A percentile compares a stretch with the other conserved stretches of the same genome.
Conservation (phyloP, 805 yeast genomes). For the Candida chauliodis region DNA sequence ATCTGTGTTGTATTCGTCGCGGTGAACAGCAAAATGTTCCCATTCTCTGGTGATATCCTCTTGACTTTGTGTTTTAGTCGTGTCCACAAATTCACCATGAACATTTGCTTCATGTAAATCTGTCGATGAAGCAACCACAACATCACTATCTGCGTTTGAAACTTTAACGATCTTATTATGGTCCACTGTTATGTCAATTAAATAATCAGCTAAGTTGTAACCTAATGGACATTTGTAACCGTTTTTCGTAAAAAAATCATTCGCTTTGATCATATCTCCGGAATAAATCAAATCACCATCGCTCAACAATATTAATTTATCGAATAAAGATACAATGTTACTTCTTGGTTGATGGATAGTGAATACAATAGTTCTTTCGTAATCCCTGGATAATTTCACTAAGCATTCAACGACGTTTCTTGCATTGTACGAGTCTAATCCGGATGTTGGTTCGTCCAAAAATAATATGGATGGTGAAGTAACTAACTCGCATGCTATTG, state of each 20-base stretch:
- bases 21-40: slow-evolving; percentile 80
- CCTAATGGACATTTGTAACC: slow-evolving; percentile 87
- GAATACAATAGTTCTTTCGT: slow-evolving; percentile 82
- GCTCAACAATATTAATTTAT: slow-evolving; percentile 73
- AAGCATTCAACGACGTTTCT: slow-evolving; percentile 84
- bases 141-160: slow-evolving; percentile 13
- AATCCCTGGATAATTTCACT: slow-evolving; percentile 73
- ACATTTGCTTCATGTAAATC: slow-evolving; percentile 17
- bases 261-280: slow-evolving; percentile 74
- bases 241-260: slow-evolving; percentile 66
- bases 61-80: slow-evolving; percentile 20
- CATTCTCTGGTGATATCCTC: slow-evolving; percentile 73
- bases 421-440: slow-evolving; percentile 92
- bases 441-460: slow-evolving; percentile 91
- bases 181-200: slow-evolving; percentile 86
- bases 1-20: slow-evolving; percentile 57
- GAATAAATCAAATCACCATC: slow-evolving; percentile 85
- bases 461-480: slow-evolving; percentile 71
- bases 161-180: slow-evolving; percentile 34
- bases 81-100: slow-evolving; percentile 27
- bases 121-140: slow-evolving; percentile 10
- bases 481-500: slow-evolving; percentile 76
- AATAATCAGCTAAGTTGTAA: slow-evolving; percentile 88
- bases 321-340: slow-evolving; percentile 89
- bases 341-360: slow-evolving; percentile 98